Percentiles rank a stretch among this genome's conserved stretches.
Conservation (phyloP, 2,329 filamentous ascomycete species). For the Peltaster fructicola region DNA sequence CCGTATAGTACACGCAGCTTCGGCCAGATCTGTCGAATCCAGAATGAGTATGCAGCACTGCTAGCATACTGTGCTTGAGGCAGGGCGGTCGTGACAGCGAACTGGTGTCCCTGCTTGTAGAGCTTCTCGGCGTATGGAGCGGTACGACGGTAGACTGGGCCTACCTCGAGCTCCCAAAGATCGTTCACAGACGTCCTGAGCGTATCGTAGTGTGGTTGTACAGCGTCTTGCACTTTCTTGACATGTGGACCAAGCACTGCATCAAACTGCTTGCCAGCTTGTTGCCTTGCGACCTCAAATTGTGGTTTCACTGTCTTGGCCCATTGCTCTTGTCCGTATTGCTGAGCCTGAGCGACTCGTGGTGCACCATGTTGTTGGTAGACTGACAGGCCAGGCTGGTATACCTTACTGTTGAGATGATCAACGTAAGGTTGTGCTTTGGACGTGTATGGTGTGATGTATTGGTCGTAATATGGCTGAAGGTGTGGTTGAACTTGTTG, state of each 20-base stretch:
- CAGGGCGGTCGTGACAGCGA: constrained; percentile 51
- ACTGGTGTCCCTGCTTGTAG: constrained; percentile 48
- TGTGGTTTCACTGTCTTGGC: constrained; percentile 60
- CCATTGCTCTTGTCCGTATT: constrained; percentile 58
- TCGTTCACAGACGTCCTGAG: constrained; percentile 45
- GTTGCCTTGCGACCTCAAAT: constrained; percentile 44
- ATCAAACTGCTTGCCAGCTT: constrained; percentile 50
- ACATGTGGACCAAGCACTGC: constrained; percentile 57
- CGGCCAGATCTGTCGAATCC: constrained; percentile 66
- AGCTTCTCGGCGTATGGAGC: constrained; percentile 55
- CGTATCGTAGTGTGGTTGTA: constrained; percentile 57
- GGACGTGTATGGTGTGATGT: constrained; percentile 69
- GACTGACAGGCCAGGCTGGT: constrained; percentile 46
- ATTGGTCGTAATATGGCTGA: constrained; percentile 69
- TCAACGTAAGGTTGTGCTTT: constrained; percentile 55
- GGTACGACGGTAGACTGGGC: constrained; percentile 59
- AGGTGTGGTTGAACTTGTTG: constrained; percentile 56
- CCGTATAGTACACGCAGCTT: constrained; percentile 63
- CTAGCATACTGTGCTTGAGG: constrained; percentile 56
- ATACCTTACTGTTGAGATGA: constrained; percentile 39
- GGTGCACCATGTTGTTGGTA: constrained; percentile 60
- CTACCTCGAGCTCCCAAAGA: constrained; percentile 52
- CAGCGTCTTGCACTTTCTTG: constrained; percentile 36
- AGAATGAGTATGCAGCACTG: constrained; percentile 50
- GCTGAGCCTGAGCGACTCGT: constrained; percentile 46